These are phyloP conservation scores for Myxozyma kluyveri DNA, from an alignment of 805 yeast species.

Conservation along the genomic window DNA sequence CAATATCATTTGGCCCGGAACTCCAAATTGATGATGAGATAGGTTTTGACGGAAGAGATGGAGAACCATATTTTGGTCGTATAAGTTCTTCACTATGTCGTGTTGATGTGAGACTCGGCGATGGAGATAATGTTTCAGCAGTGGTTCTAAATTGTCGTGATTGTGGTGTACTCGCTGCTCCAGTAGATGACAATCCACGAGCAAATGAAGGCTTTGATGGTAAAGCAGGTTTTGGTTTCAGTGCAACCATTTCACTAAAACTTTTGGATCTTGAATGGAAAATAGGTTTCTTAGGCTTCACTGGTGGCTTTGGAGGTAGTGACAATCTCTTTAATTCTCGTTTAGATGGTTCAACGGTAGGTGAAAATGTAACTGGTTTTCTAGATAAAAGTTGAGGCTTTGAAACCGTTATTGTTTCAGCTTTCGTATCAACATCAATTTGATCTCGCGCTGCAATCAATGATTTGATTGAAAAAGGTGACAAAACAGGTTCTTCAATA, in stretches of 20 bases:
- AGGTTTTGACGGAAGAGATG: neutral
- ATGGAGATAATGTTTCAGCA: no score
- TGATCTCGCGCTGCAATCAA: neutral
- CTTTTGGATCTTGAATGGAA: slow-evolving; percentile 7
- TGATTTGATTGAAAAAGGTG: neutral
- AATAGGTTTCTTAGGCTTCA: neutral
- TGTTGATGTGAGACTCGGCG: neutral
- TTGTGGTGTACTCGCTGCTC: no score
- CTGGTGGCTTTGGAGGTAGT: neutral
- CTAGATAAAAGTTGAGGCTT: neutral
- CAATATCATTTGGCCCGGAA: neutral
- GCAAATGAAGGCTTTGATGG: slow-evolving; percentile 1
- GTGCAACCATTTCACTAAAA: neutral
- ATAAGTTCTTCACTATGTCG: neutral
- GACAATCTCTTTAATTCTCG: neutral
- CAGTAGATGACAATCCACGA: neutral
- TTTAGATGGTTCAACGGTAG: neutral
- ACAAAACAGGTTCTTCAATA: neutral
- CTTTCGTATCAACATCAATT: neutral
- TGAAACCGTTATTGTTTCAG: no score
- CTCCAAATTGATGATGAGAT: no score
- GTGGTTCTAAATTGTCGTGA: no score
- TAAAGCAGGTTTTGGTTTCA: neutral
- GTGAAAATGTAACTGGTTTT: neutral
- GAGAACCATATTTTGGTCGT: neutral